Conservation (phyloP, 1,284 basidiomycete species). For the Pyrrhoderma lamaoense region DNA sequence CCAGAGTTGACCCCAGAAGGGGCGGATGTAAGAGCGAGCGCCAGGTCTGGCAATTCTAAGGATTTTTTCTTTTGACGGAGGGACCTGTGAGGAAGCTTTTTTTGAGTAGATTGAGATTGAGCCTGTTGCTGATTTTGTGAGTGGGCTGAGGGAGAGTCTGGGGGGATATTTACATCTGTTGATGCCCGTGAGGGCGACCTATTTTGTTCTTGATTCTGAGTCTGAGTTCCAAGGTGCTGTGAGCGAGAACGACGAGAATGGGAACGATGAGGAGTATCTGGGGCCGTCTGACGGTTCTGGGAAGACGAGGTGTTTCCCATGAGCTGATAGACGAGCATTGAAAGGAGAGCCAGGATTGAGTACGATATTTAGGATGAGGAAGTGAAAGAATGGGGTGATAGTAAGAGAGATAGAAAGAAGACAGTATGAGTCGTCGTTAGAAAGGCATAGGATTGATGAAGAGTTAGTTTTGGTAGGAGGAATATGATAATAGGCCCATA, state of each 20-base stretch:
- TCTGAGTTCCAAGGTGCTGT: slow-evolving; percentile 2
- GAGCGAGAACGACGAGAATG: slow-evolving; percentile 16
- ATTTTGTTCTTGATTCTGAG: slow-evolving; percentile 2
- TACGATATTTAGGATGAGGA: no score
- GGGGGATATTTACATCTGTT: slow-evolving; percentile 5
- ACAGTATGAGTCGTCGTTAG: no score
- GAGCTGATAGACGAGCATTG: background rate
- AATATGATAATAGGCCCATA: no score
- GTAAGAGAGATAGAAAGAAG: no score
- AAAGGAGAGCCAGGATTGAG: background rate
- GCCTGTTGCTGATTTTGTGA: background rate
- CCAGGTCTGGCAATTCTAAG: slow-evolving; percentile 71
- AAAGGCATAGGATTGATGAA: no score
- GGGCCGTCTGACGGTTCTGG: slow-evolving; percentile 13
- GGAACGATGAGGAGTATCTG: slow-evolving; percentile 9
- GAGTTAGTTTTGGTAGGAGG: no score
- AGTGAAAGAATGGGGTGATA: no score
- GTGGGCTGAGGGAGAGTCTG: background rate
- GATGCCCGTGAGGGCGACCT: slow-evolving; percentile 10
- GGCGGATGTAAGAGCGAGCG: slow-evolving; percentile 46
- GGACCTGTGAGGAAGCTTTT: slow-evolving; percentile 35
- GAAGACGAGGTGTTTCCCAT: slow-evolving; percentile 19
- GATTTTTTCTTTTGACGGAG: slow-evolving; percentile 64
- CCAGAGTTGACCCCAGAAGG: slow-evolving; percentile 39
- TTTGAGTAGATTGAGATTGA: background rate